Evolutionary conservation across 192 early-diverging fungal genomes (phyloP).

Genomic region (Allomyces javanicus): DNA sequence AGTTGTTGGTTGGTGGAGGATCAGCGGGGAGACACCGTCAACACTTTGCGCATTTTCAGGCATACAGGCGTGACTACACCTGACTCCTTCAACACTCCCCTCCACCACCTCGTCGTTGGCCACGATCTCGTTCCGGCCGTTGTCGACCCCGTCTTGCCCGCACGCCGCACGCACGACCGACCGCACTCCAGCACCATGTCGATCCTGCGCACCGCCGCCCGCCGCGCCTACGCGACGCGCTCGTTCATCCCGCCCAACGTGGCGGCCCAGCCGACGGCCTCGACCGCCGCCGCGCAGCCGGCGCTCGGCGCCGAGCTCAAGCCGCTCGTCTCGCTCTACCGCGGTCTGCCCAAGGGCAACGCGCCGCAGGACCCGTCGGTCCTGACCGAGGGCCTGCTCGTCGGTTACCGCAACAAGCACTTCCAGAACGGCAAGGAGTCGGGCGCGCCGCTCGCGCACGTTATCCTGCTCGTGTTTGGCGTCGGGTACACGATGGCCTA

Average conservation of each 20-base stretch:
- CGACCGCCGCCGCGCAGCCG: background rate
- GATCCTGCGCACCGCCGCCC: background rate
- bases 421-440: background rate
- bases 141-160: too few species aligned
- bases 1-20: too few species aligned
- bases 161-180: too few species aligned
- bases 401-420: conserved; percentile 1
- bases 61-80: too few species aligned
- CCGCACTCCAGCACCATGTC: background rate
- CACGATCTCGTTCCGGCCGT: too few species aligned
- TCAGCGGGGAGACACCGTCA: too few species aligned
- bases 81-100: too few species aligned
- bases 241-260: conserved; percentile 1
- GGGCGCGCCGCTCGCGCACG: background rate
- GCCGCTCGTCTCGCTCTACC: background rate
- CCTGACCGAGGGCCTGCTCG: background rate
- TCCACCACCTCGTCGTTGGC: too few species aligned
- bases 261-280: background rate
- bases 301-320: background rate
- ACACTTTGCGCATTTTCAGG: too few species aligned
- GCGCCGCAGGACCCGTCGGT: background rate
- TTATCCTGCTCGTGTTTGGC: background rate
- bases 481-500: background rate
- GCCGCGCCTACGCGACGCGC: background rate
- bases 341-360: background rate